Evolutionary conservation across 1,284 basidiomycete genomes (phyloP).

Genomic region (Mycosarcoma mackinlayi): DNA sequence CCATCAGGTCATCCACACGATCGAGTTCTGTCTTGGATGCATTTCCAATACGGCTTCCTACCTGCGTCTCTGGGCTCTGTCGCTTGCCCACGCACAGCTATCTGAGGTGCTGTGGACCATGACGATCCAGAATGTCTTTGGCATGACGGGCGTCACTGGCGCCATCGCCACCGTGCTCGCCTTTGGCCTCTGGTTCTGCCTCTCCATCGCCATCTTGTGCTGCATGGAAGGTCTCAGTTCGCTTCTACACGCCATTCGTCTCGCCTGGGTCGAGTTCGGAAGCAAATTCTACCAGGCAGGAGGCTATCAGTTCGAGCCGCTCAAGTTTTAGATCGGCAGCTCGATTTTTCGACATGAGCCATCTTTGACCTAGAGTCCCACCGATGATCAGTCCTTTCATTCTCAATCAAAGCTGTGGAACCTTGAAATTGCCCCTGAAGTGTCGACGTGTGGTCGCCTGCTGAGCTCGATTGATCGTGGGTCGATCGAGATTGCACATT

Average conservation of each 20-base stretch:
- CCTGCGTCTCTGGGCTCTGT: conserved; percentile 97
- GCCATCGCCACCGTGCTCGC: conserved; percentile 76
- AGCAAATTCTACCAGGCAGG: conserved; percentile 95
- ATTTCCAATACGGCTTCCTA: conserved; percentile 99
- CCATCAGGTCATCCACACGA: conserved; percentile 83
- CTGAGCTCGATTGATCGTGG: background rate
- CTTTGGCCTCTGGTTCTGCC: conserved; percentile 81
- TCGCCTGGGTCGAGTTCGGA: conserved; percentile 98
- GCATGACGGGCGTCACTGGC: conserved; percentile 70
- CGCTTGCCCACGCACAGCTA: conserved; percentile 95
- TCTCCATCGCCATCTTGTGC: conserved; percentile 78
- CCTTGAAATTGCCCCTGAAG: background rate
- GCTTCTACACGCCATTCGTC: conserved; percentile 92
- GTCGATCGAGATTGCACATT: background rate
- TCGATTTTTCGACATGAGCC: background rate
- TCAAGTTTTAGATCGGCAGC: conserved; percentile 39
- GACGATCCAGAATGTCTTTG: conserved; percentile 67
- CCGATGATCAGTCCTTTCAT: too few species aligned
- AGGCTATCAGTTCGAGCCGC: conserved; percentile 74
- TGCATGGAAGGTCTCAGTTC: conserved; percentile 84
- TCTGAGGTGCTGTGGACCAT: conserved; percentile 79
- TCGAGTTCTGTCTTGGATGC: conserved; percentile 95
- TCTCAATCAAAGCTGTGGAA: conserved; percentile 10
- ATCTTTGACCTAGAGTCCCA: background rate
- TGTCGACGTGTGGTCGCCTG: background rate